A percentile compares a stretch with the other conserved stretches of the same genome.
Evolutionary conservation across 345 rosid species (phyloP).

Genomic region (Balakata baccata): DNA sequence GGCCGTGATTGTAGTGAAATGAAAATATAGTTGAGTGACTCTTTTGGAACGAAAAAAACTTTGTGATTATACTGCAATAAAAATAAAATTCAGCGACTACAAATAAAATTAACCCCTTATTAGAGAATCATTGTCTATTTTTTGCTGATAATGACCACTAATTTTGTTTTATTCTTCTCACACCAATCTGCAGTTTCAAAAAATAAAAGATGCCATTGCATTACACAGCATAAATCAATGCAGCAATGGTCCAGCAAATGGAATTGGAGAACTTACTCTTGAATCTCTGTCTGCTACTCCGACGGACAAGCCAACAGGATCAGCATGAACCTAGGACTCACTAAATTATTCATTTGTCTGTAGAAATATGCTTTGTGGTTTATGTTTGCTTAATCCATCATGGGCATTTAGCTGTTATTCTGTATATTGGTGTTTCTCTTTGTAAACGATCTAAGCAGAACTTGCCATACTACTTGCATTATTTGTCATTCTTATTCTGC

Average conservation of each 20-base stretch:
- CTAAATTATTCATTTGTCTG: slow-evolving; percentile 10
- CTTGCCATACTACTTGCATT: slow-evolving; percentile 18
- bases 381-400: not conserved
- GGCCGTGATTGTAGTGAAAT: too few species aligned
- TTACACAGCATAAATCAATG: slow-evolving; percentile 57
- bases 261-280: slow-evolving; percentile 54
- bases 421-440: slow-evolving; percentile 26
- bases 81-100: too few species aligned
- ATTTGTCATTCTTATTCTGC: slow-evolving; percentile 22
- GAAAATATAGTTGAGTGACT: too few species aligned
- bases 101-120: too few species aligned
- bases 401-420: slow-evolving; percentile 2
- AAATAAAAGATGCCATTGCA: slow-evolving; percentile 75
- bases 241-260: slow-evolving; percentile 56
- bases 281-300: slow-evolving; percentile 39
- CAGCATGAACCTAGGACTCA: slow-evolving; percentile 23
- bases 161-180: not conserved
- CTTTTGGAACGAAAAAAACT: too few species aligned
- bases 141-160: not conserved
- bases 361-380: not conserved
- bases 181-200: slow-evolving; percentile 63
- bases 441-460: slow-evolving; percentile 14
- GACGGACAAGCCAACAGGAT: slow-evolving; percentile 39
- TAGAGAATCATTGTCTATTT: not conserved
- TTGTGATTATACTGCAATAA: too few species aligned